Percentiles rank a stretch among this genome's conserved stretches.
Conservation (phyloP, 2,329 filamentous ascomycete species). For the Aspergillus sp. region DNA sequence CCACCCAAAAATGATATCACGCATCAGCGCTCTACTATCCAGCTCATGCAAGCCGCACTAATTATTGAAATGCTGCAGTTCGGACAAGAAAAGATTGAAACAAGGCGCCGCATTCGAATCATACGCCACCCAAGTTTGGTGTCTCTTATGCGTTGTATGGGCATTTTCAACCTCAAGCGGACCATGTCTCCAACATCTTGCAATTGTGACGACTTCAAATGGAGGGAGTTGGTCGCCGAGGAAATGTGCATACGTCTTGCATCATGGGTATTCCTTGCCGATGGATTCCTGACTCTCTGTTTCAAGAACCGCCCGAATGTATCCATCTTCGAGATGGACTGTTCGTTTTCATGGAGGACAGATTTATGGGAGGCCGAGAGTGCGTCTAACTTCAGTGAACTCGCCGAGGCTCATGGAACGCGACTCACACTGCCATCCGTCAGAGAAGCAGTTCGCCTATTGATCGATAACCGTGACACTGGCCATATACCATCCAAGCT, state of each 20-base stretch:
- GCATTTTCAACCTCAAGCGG: constrained; percentile 32
- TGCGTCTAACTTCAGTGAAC: constrained; percentile 28
- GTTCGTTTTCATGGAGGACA: constrained; percentile 36
- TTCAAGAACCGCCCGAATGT: constrained; percentile 37
- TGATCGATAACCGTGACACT: constrained; percentile 28
- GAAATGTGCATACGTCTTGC: constrained; percentile 37
- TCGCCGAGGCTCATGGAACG: constrained; percentile 18
- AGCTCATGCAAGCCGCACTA: constrained; percentile 34
- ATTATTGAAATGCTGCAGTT: constrained; percentile 41
- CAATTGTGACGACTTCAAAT: constrained; percentile 24
- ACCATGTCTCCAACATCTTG: constrained; percentile 17
- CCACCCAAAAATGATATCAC: constrained; percentile 15
- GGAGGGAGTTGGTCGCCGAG: constrained; percentile 30
- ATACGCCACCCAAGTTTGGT: constrained; percentile 37
- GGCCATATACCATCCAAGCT: constrained; percentile 27
- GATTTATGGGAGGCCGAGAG: constrained; percentile 37
- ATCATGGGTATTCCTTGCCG: constrained; percentile 38
- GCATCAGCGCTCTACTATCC: constrained; percentile 23
- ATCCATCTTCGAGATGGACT: constrained; percentile 38
- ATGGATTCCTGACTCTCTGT: constrained; percentile 38
- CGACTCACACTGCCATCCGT: constrained; percentile 29
- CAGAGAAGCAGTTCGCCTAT: constrained; percentile 27
- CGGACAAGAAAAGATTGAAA: constrained; percentile 32
- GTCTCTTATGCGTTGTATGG: constrained; percentile 35
- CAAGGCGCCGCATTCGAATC: constrained; percentile 37